Evolutionary conservation across 2,329 filamentous ascomycete species (phyloP).

Genomic region (Aspergillus sp.): DNA sequence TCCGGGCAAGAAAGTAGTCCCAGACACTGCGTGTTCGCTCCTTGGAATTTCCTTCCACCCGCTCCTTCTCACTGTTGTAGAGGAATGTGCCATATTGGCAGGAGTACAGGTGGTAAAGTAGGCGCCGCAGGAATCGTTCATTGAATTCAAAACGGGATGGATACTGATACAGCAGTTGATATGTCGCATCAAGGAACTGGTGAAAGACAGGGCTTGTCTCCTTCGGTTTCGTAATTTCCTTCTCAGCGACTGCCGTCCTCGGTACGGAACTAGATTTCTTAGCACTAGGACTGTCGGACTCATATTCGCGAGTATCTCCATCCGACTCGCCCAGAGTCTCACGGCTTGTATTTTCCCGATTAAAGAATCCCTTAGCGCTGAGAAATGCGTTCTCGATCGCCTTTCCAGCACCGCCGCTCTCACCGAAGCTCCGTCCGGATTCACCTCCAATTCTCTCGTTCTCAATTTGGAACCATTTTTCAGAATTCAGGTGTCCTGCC

Average conservation of each 20-base stretch:
- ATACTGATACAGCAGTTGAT: slow-evolving; percentile 82
- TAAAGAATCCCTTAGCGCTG: slow-evolving; percentile 87
- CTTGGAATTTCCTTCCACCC: slow-evolving; percentile 66
- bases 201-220: slow-evolving; percentile 97
- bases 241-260: slow-evolving; percentile 48
- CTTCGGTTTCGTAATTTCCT: slow-evolving; percentile 72
- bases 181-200: slow-evolving; percentile 92
- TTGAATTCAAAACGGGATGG: slow-evolving; percentile 94
- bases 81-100: slow-evolving; percentile 97
- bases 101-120: slow-evolving; percentile 91
- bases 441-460: slow-evolving; percentile 70
- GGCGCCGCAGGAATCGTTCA: slow-evolving; percentile 82
- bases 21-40: slow-evolving; percentile 84
- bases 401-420: slow-evolving; percentile 57
- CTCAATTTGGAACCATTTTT: slow-evolving; percentile 91
- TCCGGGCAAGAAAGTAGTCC: slow-evolving; percentile 88
- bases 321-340: slow-evolving; percentile 65
- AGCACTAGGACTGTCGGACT: slow-evolving; percentile 43
- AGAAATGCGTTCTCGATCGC: slow-evolving; percentile 82
- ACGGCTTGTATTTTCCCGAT: slow-evolving; percentile 69
- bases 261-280: slow-evolving; percentile 38
- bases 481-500: slow-evolving; percentile 81
- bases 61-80: slow-evolving; percentile 90
- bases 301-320: slow-evolving; percentile 50
- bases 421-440: slow-evolving; percentile 39